These are phyloP conservation scores for Cordyceps tenuipes DNA, from an alignment of 2,329 filamentous ascomycete species.

Conservation along the genomic window DNA sequence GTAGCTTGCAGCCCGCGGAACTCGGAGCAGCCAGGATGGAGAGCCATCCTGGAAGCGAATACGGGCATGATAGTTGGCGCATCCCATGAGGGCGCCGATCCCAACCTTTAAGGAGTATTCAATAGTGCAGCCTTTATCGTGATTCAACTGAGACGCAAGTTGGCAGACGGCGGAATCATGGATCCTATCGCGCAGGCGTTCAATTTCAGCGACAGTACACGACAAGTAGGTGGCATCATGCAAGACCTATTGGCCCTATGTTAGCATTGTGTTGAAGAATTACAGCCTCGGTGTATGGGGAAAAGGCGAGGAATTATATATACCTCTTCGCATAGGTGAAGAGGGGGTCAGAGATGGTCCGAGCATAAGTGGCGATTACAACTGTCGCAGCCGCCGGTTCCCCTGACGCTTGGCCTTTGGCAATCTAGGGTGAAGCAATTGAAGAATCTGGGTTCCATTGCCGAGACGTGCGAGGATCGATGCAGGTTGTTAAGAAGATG, in stretches of 20 bases:
- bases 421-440: conserved; percentile 9
- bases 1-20: conserved; percentile 16
- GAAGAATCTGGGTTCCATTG: conserved; percentile 11
- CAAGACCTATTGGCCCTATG: not conserved
- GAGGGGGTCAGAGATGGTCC: not conserved
- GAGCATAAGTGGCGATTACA: conserved; percentile 11
- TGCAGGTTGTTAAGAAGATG: too few species aligned
- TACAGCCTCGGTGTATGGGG: not conserved
- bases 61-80: conserved; percentile 22
- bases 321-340: conserved; percentile 6
- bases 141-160: conserved; percentile 14
- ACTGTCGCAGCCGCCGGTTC: conserved; percentile 11
- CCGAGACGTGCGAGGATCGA: not conserved
- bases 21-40: conserved; percentile 20
- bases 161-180: conserved; percentile 15
- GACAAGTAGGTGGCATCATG: not conserved
- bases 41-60: conserved; percentile 21
- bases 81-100: conserved; percentile 18
- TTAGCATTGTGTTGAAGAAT: not conserved
- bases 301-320: not conserved
- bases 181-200: conserved; percentile 12
- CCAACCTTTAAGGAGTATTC: conserved; percentile 13
- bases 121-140: conserved; percentile 11
- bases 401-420: conserved; percentile 7
- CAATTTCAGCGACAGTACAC: conserved; percentile 11